Evolutionary conservation across 495 filamentous ascomycete species (phyloP), one percentile per base, ranked within the genome.

Genomic region (Letharia lupina): DNA sequence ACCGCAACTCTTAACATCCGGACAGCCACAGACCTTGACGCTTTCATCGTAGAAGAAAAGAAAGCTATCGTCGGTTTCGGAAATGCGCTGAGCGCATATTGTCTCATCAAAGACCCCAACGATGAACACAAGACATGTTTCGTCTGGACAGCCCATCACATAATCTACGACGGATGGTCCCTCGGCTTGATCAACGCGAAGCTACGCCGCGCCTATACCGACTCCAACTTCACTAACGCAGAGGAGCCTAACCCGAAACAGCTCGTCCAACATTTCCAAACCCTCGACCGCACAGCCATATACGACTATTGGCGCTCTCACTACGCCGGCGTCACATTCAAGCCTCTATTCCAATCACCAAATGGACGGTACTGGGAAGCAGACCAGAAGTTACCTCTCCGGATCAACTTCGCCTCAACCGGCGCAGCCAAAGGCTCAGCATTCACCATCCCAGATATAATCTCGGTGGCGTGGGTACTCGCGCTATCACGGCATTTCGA

Each of bases 141-240:
- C 57, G 4, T 60, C 33, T 60, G 57, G 57, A 60, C 15, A 37
- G 57, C 57, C 57, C 33, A 60, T 7, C 57, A 60, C 18, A 13
- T 6, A 31, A 20, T 60, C 35, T 60, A 10, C 6, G 57, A 60
- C 39, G 57, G 1, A 1, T 60, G 57, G 57, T 39, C 57, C 0
- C 31, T 60, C 6, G 7, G 4, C 1, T 1, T 39, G 12, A 3
- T 60, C 18, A 28, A 18, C 39, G 2, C 18, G 7, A 41, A 60
- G 8, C 16, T 60, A 18, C 9, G 2, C 13, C 15, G 2, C 7
- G 57, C 57, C 0, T 60, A 60, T 16, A 4, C 20, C 13, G 8
- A 7, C 18, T 10, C 8, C 33, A 11, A 16, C 7, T 16, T 18
- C 20, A 1, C 35, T 7, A 1, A 40, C 13, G 12, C 1, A 16